Conservation (phyloP, 495 filamentous ascomycete species). For the Barbatosphaeria neglecta region DNA sequence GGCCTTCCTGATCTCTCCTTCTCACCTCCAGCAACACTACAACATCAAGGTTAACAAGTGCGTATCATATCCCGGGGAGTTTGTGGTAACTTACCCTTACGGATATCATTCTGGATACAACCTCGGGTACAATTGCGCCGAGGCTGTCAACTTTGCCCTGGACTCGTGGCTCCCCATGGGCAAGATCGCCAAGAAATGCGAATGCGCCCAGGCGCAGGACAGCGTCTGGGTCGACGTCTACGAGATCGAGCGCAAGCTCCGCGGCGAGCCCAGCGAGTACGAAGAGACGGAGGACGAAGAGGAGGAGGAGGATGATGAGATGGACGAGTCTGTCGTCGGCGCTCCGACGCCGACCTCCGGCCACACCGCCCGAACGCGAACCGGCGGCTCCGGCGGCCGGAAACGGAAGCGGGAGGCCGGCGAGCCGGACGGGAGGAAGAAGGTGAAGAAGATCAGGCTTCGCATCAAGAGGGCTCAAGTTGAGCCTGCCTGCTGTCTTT, state of each 20-base stretch:
- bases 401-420: slow-evolving; percentile 29
- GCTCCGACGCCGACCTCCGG: slow-evolving; percentile 64
- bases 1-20: slow-evolving; percentile 92
- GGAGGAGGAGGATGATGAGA: slow-evolving; percentile 58
- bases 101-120: slow-evolving; percentile 99
- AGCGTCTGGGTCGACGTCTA: slow-evolving; percentile 97
- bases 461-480: slow-evolving; percentile 50
- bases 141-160: slow-evolving; percentile 96
- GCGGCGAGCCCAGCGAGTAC: slow-evolving; percentile 86
- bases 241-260: slow-evolving; percentile 86
- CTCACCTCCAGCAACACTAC: slow-evolving; percentile 70
- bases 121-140: slow-evolving; percentile 95
- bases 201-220: slow-evolving; percentile 76
- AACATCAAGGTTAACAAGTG: slow-evolving; percentile 91
- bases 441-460: slow-evolving; percentile 62
- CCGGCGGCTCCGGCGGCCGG: slow-evolving; percentile 53
- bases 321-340: slow-evolving; percentile 37
- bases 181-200: slow-evolving; percentile 93
- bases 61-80: slow-evolving; percentile 94
- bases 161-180: slow-evolving; percentile 90
- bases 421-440: slow-evolving; percentile 37
- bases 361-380: slow-evolving; percentile 33
- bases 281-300: slow-evolving; percentile 71
- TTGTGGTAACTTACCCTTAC: slow-evolving; percentile 96
- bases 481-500: slow-evolving; percentile 83